Evolutionary conservation across 2,329 filamentous ascomycete species (phyloP).

Genomic region (Teratosphaeria pseudoeucalypti): DNA sequence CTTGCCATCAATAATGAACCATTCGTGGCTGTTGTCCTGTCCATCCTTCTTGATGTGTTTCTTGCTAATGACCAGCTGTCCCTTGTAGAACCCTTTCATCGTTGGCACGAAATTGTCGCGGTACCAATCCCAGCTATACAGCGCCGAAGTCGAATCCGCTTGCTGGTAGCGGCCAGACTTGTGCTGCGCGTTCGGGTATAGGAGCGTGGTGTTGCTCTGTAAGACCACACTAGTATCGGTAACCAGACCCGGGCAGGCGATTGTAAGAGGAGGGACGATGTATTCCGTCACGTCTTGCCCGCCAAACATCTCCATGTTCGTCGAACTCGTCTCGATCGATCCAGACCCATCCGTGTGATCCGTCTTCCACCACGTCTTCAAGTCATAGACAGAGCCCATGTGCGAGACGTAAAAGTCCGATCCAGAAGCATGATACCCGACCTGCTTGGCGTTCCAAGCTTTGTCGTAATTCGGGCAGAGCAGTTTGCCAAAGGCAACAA

Average conservation of each 20-base stretch:
- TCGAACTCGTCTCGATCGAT: constrained; percentile 45
- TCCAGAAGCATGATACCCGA: constrained; percentile 57
- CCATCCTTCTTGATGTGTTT: constrained; percentile 55
- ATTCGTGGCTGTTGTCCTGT: constrained; percentile 55
- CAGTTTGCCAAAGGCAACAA: constrained; percentile 71
- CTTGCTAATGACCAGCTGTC: constrained; percentile 64
- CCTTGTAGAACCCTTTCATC: constrained; percentile 80
- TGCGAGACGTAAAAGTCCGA: constrained; percentile 81
- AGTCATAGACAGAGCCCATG: constrained; percentile 82
- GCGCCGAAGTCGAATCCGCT: constrained; percentile 42
- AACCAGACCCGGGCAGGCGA: constrained; percentile 66
- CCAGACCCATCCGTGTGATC: constrained; percentile 69
- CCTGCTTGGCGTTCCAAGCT: constrained; percentile 65
- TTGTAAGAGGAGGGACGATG: constrained; percentile 66
- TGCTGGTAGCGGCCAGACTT: constrained; percentile 54
- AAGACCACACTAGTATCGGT: constrained; percentile 49
- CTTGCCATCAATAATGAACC: constrained; percentile 65
- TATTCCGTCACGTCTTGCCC: constrained; percentile 75
- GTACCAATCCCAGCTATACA: constrained; percentile 69
- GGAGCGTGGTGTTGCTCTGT: constrained; percentile 53
- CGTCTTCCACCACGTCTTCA: constrained; percentile 74
- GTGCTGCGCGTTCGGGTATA: constrained; percentile 45
- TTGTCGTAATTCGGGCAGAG: constrained; percentile 89
- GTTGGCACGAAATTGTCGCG: constrained; percentile 58
- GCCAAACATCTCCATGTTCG: constrained; percentile 65